Percentiles rank a stretch among this genome's conserved stretches.
phyloP scores from a whole-genome alignment of 2,329 filamentous ascomycete species.

The Xylaria polymorpha region DNA sequence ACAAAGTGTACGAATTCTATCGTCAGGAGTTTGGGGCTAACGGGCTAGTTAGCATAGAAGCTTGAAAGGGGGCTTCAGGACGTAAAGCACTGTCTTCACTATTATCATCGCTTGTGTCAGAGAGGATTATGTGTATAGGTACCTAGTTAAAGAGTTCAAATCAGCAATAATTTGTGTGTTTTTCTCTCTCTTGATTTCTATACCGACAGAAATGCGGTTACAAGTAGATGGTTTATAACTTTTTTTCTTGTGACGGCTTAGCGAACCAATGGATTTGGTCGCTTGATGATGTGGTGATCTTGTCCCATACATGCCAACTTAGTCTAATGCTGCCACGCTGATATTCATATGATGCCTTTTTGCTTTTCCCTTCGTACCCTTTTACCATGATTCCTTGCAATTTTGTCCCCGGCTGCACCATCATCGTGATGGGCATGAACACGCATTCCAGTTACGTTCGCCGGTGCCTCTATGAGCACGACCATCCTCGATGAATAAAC shows the following conservation, averaged over 20 bases:
- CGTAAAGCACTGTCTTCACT: slow-evolving; percentile 18
- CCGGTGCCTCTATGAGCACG: not conserved
- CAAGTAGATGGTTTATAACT: not conserved
- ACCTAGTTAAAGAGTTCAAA: slow-evolving; percentile 28
- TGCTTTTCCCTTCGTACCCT: not conserved
- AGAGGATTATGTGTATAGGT: slow-evolving; percentile 22
- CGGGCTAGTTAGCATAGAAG: slow-evolving; percentile 33
- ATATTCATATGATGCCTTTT: not conserved
- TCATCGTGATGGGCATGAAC: not conserved
- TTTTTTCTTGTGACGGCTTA: not conserved
- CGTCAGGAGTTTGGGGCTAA: slow-evolving; percentile 33
- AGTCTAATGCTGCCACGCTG: not conserved
- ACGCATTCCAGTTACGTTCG: not conserved
- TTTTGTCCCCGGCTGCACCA: not conserved
- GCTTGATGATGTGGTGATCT: not conserved
- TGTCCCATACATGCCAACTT: not conserved
- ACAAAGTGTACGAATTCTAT: slow-evolving; percentile 39
- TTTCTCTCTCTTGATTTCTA: slow-evolving; percentile 25
- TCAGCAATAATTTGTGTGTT: slow-evolving; percentile 33
- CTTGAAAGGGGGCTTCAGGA: slow-evolving; percentile 24
- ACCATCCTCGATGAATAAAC: not conserved
- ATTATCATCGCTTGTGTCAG: slow-evolving; percentile 9
- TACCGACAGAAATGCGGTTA: not conserved
- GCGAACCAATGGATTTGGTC: not conserved
- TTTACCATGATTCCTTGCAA: too few species aligned